Base-by-base conservation (phyloP, 495 filamentous ascomycete genomes). In the Hapsidospora chrysogenum region DNA sequence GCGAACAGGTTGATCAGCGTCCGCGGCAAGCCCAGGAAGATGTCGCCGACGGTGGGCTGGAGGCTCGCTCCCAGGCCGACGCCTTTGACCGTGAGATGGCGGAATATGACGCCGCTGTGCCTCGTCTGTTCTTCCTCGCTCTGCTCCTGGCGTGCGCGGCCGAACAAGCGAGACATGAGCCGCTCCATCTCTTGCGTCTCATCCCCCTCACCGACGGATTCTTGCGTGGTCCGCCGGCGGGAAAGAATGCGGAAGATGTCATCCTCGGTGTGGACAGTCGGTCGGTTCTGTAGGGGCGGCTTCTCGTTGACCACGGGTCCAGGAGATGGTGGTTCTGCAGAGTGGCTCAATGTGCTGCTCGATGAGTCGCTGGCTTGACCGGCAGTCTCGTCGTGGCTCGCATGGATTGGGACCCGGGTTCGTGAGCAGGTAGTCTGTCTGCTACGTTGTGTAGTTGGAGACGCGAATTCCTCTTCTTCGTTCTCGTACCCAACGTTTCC, bases 31-130 rank as follows among this genome's bases (percentile, higher is more conserved):
- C 54, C 70, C 11, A 80, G 45, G 41, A 78, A 70, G 8, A 79
- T 49, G 40, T 80, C 78, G 11, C 70, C 67, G 31, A 76, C 66
- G 2, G 58, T 56, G 5, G 73, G 72, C 40, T 81, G 75, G 13
- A 82, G 51, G 1, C 68, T 67, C 20, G 78, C 74, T 10, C 78
- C 78, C 6, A 80, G 50, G 2, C 77, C 76, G 42, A 70, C 58
- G 0, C 78, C 78, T 46, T 76, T 80, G 19, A 84, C 74, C 0
- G 71, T 78, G 3, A 80, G 49, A 35, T 72, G 59, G 36, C 63
- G 71, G 56, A 72, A 79, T 9, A 72, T 57, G 25, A 78, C 33
- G 4, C 33, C 33, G 13, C 21, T 26, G 13, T 36, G 33, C 13
- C 33, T 19, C 33, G 20, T 68, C 44, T 78, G 70, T 49, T 80